These are phyloP conservation scores for Starmera amethionina DNA, from an alignment of 805 yeast genomes.

Conservation along the genomic window DNA sequence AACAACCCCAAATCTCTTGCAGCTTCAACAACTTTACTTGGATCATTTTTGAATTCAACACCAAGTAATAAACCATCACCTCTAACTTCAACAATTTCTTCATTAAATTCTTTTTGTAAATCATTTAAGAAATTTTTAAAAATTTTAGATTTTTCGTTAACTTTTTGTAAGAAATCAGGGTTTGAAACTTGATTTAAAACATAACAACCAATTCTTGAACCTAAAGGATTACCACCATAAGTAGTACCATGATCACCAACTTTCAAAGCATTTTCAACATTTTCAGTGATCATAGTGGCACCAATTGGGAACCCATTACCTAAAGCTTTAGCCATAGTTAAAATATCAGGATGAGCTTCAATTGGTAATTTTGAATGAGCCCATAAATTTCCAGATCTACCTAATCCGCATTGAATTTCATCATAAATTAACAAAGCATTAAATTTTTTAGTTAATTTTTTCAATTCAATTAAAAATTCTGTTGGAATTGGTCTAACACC, in stretches of 20 bases:
- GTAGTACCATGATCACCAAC: constrained; percentile 99
- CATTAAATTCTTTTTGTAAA: constrained; percentile 47
- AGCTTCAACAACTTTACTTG: constrained; percentile 47
- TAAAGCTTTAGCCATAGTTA: constrained; percentile 91
- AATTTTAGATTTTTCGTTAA: constrained; percentile 47
- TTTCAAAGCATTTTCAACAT: constrained; percentile 58
- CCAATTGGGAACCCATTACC: constrained; percentile 97
- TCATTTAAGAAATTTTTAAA: constrained; percentile 41
- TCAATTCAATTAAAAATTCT: constrained; percentile 58
- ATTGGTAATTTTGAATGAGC: constrained; percentile 70
- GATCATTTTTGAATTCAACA: constrained; percentile 60
- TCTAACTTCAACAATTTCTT: constrained; percentile 56
- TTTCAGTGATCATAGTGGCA: constrained; percentile 80
- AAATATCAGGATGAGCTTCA: constrained; percentile 87
- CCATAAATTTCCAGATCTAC: constrained; percentile 90
- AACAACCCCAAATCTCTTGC: constrained; percentile 77
- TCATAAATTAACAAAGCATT: constrained; percentile 79
- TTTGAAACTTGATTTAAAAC: constrained; percentile 64
- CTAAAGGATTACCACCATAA: constrained; percentile 95
- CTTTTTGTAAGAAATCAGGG: constrained; percentile 47
- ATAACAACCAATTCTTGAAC: constrained; percentile 67
- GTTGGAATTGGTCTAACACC: constrained; percentile 66
- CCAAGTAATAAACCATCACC: constrained; percentile 90
- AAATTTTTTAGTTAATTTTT: constrained; percentile 54
- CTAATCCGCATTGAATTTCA: constrained; percentile 95